These are phyloP conservation scores for Colletotrichum paranaense DNA, from an alignment of 2,329 filamentous ascomycete species.

Conservation along the genomic window DNA sequence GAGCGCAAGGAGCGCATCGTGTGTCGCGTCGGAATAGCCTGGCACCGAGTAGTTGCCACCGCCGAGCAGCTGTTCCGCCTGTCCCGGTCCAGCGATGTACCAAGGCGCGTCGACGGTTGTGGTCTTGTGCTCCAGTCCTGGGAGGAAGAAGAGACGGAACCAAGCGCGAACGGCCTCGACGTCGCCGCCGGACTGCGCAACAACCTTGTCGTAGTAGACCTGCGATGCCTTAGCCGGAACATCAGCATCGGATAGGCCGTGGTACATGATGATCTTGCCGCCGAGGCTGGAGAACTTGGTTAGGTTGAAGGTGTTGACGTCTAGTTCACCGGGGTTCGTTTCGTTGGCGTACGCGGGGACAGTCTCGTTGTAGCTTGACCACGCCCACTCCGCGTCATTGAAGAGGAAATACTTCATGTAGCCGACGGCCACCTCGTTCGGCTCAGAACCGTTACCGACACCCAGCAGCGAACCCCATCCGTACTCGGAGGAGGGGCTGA, in stretches of 20 bases:
- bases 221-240: slow-evolving; percentile 49
- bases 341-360: slow-evolving; percentile 40
- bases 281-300: slow-evolving; percentile 49
- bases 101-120: slow-evolving; percentile 52
- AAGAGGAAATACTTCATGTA: slow-evolving; percentile 50
- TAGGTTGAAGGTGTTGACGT: slow-evolving; percentile 51
- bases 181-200: slow-evolving; percentile 51
- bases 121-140: slow-evolving; percentile 58
- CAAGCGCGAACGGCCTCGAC: slow-evolving; percentile 53
- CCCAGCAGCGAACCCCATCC: slow-evolving; percentile 46
- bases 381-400: slow-evolving; percentile 46
- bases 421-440: slow-evolving; percentile 47
- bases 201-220: slow-evolving; percentile 49
- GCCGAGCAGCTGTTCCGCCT: slow-evolving; percentile 31
- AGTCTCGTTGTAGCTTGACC: slow-evolving; percentile 47
- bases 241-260: slow-evolving; percentile 53
- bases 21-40: slow-evolving; percentile 47
- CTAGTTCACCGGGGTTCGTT: slow-evolving; percentile 50
- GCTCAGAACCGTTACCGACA: slow-evolving; percentile 36
- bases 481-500: slow-evolving; percentile 58
- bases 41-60: slow-evolving; percentile 46
- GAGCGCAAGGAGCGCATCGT: slow-evolving; percentile 52
- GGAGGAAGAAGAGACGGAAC: slow-evolving; percentile 61
- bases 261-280: slow-evolving; percentile 57
- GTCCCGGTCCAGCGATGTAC: slow-evolving; percentile 49